Base-by-base conservation (phyloP, 345 rosid species). In the Clarkia xantiana region DNA sequence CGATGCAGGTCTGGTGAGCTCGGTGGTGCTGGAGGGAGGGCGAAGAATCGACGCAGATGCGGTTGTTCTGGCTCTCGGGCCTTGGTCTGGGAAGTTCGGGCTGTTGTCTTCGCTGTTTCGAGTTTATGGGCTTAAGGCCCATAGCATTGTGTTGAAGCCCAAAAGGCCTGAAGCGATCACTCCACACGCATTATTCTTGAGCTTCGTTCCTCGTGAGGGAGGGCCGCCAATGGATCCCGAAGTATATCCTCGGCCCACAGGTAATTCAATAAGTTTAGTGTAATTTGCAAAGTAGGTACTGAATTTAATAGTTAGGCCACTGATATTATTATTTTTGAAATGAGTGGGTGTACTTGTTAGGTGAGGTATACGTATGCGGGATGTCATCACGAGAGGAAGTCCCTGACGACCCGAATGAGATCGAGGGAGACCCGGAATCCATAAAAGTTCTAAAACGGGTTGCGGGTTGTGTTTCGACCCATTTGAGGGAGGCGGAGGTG, bases 321-420 rank as follows among this genome's bases (percentile, higher is more conserved):
- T n/a, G n/a, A n/a, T n/a, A n/a, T n/a, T n/a, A n/a, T n/a, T n/a
- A n/a, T n/a, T n/a, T n/a, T n/a, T n/a, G n/a, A n/a, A n/a, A n/a
- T n/a, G n/a, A n/a, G n/a, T n/a, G n/a, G n/a, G n/a, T n/a, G n/a
- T n/a, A n/a, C n/a, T n/a, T n/a, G n/a, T n/a, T n/a, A 82, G 95
- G 95, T 47, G 97, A 90, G 70, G 94, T 90, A 38, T 90, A 90
- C 55, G 1, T 90, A 57, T 90, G 97, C 52, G 97, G 94, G 49
- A 81, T 86, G 89, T 77, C 89, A 14, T 63, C 86, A 2, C 71
- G 58, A 61, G 80, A 57, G 51, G 96, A 83, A 56, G 68, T 90
- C 44, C 94, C 94, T 0, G 93, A 86, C 38, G 84, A 86, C 69
- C 86, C 89, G 1, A 81, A 79, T 49, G 74, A 76, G 42, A 64